Percentiles rank a stretch among this genome's conserved stretches.
Evolutionary conservation across 345 rosid species (phyloP).

Genomic region (Gossypium stocksii): DNA sequence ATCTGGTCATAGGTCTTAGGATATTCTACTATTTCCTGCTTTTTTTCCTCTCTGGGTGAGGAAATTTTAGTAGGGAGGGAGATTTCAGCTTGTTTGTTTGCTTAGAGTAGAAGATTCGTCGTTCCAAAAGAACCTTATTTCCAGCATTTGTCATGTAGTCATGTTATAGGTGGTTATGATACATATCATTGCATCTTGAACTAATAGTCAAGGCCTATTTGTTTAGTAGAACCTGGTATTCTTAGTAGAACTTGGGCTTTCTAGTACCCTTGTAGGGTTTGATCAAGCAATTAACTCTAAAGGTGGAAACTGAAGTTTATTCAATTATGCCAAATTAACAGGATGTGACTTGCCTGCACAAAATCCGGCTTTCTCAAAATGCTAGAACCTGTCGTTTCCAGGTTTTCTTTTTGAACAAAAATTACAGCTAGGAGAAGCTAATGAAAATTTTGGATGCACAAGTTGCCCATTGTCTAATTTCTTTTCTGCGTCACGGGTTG

Average conservation of each 20-base stretch:
- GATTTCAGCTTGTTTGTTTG: slow-evolving; percentile 22
- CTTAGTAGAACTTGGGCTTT: background rate
- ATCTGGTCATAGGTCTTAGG: slow-evolving; percentile 1
- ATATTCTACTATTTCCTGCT: slow-evolving; percentile 3
- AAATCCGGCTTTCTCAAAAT: background rate
- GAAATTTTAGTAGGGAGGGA: slow-evolving; percentile 2
- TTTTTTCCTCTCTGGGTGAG: background rate
- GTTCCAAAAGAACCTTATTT: background rate
- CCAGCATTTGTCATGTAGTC: background rate
- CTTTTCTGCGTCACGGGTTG: no score
- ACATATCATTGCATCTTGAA: background rate
- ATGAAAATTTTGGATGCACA: no score
- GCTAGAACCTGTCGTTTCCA: no score
- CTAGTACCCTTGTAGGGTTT: background rate
- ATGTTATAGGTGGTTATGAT: background rate
- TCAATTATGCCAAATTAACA: background rate
- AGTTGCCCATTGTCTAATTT: no score
- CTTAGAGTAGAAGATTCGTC: slow-evolving; percentile 18
- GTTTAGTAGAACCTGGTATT: background rate
- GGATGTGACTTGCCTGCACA: background rate
- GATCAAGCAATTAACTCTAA: slow-evolving; percentile 1
- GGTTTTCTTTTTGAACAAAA: no score
- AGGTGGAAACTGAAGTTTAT: background rate
- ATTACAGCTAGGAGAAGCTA: no score
- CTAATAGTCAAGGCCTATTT: background rate